phyloP scores from a whole-genome alignment of 306 rosid genomes.

The Erythrophleum fordii region DNA sequence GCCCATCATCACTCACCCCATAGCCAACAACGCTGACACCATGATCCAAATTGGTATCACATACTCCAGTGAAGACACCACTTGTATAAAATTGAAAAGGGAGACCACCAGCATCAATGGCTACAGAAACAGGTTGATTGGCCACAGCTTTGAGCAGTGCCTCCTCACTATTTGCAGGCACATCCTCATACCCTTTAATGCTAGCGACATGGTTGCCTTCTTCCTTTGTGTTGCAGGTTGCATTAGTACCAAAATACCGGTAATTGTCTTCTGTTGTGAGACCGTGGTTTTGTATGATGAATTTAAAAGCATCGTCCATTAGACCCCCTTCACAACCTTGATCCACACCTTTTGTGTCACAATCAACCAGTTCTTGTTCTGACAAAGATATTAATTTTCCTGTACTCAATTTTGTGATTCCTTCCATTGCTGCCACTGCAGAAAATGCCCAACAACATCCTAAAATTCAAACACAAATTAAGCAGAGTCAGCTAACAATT shows the following conservation, averaged over 20 bases:
- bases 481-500: not conserved
- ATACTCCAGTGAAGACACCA: slow-evolving; percentile 45
- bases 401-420: slow-evolving; percentile 25
- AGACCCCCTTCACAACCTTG: slow-evolving; percentile 48
- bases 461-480: not conserved
- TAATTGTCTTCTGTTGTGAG: slow-evolving; percentile 38
- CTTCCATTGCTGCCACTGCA: slow-evolving; percentile 45
- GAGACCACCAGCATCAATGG: slow-evolving; percentile 40
- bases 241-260: slow-evolving; percentile 34
- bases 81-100: slow-evolving; percentile 39
- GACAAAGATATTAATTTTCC: slow-evolving; percentile 41
- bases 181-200: slow-evolving; percentile 46
- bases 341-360: slow-evolving; percentile 38
- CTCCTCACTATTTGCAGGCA: slow-evolving; percentile 44
- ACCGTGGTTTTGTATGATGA: slow-evolving; percentile 41
- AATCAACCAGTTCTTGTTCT: slow-evolving; percentile 49
- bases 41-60: slow-evolving; percentile 42
- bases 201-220: slow-evolving; percentile 27
- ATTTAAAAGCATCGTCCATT: slow-evolving; percentile 47
- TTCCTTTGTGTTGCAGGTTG: slow-evolving; percentile 26
- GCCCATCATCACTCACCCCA: slow-evolving; percentile 40
- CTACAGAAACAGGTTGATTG: slow-evolving; percentile 47
- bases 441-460: slow-evolving; percentile 48
- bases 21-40: slow-evolving; percentile 45
- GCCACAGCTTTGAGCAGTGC: slow-evolving; percentile 45